phyloP scores from a whole-genome alignment of 2,329 filamentous ascomycete genomes.

The Colletotrichum sp. region DNA sequence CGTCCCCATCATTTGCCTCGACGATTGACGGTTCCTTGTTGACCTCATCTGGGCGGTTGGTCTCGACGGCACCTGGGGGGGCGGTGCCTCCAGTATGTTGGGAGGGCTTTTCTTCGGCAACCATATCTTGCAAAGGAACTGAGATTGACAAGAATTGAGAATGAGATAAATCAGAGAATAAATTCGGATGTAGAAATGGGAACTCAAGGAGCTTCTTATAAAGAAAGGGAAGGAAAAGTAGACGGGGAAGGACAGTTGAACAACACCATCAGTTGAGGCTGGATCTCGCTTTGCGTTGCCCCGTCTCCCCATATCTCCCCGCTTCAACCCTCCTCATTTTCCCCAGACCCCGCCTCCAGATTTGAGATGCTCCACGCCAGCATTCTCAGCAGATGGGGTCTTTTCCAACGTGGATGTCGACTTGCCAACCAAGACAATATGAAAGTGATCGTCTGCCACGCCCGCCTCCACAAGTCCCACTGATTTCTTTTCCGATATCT shows the following conservation, averaged over 20 bases:
- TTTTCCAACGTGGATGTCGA: neutral
- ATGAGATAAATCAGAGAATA: neutral
- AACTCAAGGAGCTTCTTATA: neutral
- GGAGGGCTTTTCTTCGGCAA: neutral
- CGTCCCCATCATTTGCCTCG: neutral
- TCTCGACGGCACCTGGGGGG: neutral
- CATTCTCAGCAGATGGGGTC: neutral
- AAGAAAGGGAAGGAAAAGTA: neutral
- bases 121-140: neutral
- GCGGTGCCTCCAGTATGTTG: neutral
- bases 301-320: neutral
- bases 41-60: neutral
- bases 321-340: neutral
- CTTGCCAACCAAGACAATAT: neutral
- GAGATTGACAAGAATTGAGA: neutral
- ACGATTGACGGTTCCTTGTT: neutral
- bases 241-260: fast-evolving
- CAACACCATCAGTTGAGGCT: neutral
- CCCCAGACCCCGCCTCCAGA: conserved; percentile 12
- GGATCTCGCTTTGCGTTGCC: neutral
- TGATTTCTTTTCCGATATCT: neutral
- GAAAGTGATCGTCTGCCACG: neutral
- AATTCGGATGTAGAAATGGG: too few relatives aligned
- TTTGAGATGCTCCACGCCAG: neutral
- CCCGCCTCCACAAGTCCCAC: neutral